Evolutionary conservation across 73 alveolate genomes (phyloP).

Genomic region (Paramecium tetraurelia): DNA sequence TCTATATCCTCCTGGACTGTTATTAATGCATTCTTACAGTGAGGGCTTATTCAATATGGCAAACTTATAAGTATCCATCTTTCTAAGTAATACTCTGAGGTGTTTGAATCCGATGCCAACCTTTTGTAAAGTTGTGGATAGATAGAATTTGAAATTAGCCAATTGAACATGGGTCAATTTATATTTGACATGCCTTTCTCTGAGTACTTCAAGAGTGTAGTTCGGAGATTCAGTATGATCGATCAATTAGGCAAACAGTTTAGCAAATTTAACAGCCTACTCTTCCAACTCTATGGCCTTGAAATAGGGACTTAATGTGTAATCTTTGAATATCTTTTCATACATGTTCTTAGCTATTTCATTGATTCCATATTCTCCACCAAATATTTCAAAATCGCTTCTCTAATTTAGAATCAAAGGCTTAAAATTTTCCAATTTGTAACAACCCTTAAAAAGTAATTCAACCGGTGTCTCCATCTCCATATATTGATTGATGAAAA

Average conservation of each 20-base stretch:
- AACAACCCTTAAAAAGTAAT: slow-evolving; percentile 1
- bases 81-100: not conserved
- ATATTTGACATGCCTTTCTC: slow-evolving; percentile 46
- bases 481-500: slow-evolving; percentile 15
- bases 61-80: slow-evolving; percentile 21
- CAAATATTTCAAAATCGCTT: slow-evolving; percentile 16
- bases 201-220: not conserved
- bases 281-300: slow-evolving; percentile 2
- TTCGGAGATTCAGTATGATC: slow-evolving; percentile 44
- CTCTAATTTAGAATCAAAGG: not conserved
- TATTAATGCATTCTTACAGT: not conserved
- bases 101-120: not conserved
- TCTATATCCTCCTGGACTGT: slow-evolving; percentile 8
- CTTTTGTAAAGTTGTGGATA: not conserved
- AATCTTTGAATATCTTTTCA: slow-evolving; percentile 30
- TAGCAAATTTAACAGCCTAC: not conserved
- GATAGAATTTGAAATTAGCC: slow-evolving; percentile 36
- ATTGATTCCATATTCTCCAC: not conserved
- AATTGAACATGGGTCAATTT: slow-evolving; percentile 21
- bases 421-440: not conserved
- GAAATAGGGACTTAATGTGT: slow-evolving; percentile 12
- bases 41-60: not conserved
- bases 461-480: slow-evolving; percentile 33
- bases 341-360: slow-evolving; percentile 3
- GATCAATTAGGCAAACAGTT: not conserved